Conservation (phyloP, 106 monocot genomes). For the Chionographis japonica region DNA sequence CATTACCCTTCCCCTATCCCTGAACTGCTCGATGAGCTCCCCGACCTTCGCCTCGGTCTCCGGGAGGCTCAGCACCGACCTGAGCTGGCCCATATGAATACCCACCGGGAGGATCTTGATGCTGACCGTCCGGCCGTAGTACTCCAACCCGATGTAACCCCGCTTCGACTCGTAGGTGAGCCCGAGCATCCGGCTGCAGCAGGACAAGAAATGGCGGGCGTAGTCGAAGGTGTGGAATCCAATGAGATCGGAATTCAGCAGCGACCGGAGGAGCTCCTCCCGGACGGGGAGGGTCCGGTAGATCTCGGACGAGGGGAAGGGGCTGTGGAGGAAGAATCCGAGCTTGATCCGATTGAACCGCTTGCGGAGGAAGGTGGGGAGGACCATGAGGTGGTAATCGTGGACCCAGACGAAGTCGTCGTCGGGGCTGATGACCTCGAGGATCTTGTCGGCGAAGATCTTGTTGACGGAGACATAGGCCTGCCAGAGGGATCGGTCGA, state of each 20-base stretch:
- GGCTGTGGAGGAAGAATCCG: constrained; percentile 72
- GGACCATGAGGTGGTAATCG: constrained; percentile 76
- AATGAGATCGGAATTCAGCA: constrained; percentile 61
- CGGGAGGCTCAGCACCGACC: constrained; percentile 31
- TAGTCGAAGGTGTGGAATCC: constrained; percentile 83
- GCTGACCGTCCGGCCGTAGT: constrained; percentile 57
- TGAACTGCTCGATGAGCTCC: constrained; percentile 43
- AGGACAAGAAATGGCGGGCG: constrained; percentile 70
- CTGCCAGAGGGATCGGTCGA: constrained; percentile 55
- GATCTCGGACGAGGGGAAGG: constrained; percentile 71
- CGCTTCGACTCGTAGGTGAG: constrained; percentile 55
- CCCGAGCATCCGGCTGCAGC: constrained; percentile 72
- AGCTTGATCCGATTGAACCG: constrained; percentile 65
- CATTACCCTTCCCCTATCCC: constrained; percentile 24
- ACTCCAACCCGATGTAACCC: constrained; percentile 69
- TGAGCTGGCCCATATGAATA: constrained; percentile 64
- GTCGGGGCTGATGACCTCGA: constrained; percentile 66
- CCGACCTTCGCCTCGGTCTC: constrained; percentile 46
- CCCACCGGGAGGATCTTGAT: constrained; percentile 79
- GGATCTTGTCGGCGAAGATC: constrained; percentile 62
- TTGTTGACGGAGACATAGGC: constrained; percentile 75
- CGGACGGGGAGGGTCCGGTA: constrained; percentile 56
- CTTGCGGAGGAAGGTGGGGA: constrained; percentile 72
- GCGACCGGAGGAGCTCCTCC: constrained; percentile 50
- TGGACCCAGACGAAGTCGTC: constrained; percentile 75